phyloP scores from a whole-genome alignment of 139 green algal species.

The Closterium sp. region DNA sequence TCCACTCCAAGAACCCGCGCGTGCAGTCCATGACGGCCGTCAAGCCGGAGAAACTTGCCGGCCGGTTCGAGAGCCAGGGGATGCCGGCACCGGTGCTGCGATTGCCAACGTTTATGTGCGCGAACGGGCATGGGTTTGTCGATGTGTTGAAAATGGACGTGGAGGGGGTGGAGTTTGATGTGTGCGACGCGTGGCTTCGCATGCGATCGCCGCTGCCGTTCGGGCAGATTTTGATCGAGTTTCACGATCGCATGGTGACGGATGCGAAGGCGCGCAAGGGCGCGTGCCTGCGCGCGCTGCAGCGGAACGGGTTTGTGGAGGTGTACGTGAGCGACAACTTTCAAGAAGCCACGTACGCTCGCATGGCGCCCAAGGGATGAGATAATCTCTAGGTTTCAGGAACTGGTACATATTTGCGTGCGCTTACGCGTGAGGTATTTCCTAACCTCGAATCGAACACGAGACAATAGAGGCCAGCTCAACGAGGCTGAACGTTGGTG shows the following conservation, averaged over 20 bases:
- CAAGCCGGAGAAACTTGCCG: neutral
- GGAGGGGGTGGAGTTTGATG: conserved; percentile 21
- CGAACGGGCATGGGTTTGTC: neutral
- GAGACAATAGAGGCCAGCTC: too few relatives aligned
- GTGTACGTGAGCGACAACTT: conserved; percentile 10
- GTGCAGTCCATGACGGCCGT: conserved; percentile 27
- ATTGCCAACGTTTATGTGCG: conserved; percentile 22
- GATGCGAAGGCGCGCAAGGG: neutral
- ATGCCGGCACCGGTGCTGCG: conserved; percentile 15
- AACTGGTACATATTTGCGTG: too few relatives aligned
- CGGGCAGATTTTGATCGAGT: conserved; percentile 20
- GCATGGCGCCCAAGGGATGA: neutral
- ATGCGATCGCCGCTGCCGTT: neutral
- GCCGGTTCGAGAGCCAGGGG: neutral
- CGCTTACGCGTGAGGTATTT: too few relatives aligned
- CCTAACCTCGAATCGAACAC: too few relatives aligned
- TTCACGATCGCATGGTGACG: conserved; percentile 20
- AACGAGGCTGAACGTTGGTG: too few relatives aligned
- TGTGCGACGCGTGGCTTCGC: neutral
- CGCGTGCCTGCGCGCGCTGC: neutral
- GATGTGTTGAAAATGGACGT: conserved; percentile 33
- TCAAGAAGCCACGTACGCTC: conserved; percentile 13
- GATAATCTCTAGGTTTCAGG: too few relatives aligned
- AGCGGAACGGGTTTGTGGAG: neutral
- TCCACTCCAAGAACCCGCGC: conserved; percentile 17